A percentile compares a stretch with the other conserved stretches of the same genome.
phyloP scores from a whole-genome alignment of 495 filamentous ascomycete species.

The Sordaria brevicollis region DNA sequence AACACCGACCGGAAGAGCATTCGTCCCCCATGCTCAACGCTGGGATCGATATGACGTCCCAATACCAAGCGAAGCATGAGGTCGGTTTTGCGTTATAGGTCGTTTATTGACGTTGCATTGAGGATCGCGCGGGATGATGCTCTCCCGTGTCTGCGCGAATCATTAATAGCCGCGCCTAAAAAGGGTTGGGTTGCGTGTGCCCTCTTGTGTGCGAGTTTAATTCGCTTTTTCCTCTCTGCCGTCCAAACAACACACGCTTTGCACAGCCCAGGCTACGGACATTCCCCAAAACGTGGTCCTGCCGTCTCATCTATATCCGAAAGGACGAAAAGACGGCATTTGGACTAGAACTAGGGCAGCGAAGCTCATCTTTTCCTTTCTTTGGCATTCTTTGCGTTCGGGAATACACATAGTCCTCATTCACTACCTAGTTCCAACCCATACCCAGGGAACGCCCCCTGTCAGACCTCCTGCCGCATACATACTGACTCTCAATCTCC shows the following conservation, averaged over 20 bases:
- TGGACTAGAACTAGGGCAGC: neutral
- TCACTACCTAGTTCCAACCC: neutral
- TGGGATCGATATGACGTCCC: neutral
- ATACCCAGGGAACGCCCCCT: neutral
- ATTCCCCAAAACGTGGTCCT: slow-evolving; percentile 17
- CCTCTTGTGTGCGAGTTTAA: neutral
- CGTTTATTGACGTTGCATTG: neutral
- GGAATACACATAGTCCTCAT: neutral
- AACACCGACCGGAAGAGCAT: neutral
- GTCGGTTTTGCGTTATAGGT: neutral
- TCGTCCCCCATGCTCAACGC: neutral
- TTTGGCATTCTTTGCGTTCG: neutral
- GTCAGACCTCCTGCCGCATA: neutral
- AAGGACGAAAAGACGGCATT: neutral
- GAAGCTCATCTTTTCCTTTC: neutral
- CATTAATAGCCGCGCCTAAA: neutral
- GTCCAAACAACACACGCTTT: neutral
- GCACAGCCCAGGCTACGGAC: slow-evolving; percentile 11
- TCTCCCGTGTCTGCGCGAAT: neutral
- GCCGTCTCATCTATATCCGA: neutral
- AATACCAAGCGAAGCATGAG: neutral
- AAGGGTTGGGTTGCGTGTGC: neutral
- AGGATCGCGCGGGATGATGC: neutral
- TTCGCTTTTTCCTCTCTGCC: neutral
- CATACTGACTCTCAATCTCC: too few relatives aligned